Base-by-base conservation (phyloP, 352 stramenopile species). In the Phytophthora pistaciae region DNA sequence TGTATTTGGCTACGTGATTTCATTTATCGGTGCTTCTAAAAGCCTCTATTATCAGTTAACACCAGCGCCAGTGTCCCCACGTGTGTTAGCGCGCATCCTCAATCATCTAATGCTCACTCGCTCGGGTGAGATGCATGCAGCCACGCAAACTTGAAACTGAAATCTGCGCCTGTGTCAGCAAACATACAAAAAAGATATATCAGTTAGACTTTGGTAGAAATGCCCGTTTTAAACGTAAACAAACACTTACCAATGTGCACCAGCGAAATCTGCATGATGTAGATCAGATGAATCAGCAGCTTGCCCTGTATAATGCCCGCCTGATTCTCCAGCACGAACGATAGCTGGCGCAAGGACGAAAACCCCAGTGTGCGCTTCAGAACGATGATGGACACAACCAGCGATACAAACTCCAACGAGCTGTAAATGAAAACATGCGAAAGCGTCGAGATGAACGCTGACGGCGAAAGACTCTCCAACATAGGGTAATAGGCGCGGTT, bases 281-380 rank as follows among this genome's bases (percentile, higher is more conserved):
- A 56, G 5, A 56, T 36, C 6, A 56, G 25, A 31, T 20, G 25
- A n/a, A 56, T 38, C 3, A 74, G 23, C 3, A 74, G 49, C 44
- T 73, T 69, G 16, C 56, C 61, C 25, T 77, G 65, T n/a, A 77
- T 62, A 3, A 60, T 53, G 20, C 18, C 36, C 20, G 16, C 13
- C 5, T 73, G 58, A 2, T 20, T 66, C 10, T 64, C 58, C 10
- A 77, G 49, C 33, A 77, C 64, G 42, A 77, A 74, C 25, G 64
- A 36, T 5, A 74, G 38, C 29, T 74, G 65, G 23, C 64, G 64
- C 8, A 67, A 8, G 16, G 50, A n/a, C 46, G 70, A 77, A 56
- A 63, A 23, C 14, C 56, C 38, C 13, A 63, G 38, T 40, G 40
- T 63, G 33, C 56, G 56, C 56, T 53, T 31, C 38, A 63, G 56